Percentiles rank a stretch among this genome's conserved stretches.
Evolutionary conservation across 352 stramenopile genomes (phyloP).

Genomic region (Globisporangium megalacanthum): DNA sequence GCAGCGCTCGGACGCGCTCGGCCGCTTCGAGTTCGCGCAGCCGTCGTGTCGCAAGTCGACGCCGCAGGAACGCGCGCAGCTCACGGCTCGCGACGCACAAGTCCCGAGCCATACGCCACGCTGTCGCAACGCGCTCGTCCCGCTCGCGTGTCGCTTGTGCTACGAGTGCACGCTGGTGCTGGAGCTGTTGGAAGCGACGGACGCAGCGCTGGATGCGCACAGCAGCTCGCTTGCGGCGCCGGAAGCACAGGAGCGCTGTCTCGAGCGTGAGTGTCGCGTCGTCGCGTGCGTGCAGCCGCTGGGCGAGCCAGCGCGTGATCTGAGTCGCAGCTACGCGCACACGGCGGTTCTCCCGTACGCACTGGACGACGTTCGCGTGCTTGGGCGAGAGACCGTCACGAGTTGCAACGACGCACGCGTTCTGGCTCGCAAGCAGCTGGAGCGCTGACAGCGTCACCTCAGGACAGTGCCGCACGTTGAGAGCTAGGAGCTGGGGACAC

Average conservation of each 20-base stretch:
- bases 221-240: constrained; percentile 30
- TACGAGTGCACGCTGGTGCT: constrained; percentile 21
- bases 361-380: constrained; percentile 21
- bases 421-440: constrained; percentile 25
- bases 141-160: constrained; percentile 19
- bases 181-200: constrained; percentile 23
- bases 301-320: constrained; percentile 44
- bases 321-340: constrained; percentile 23
- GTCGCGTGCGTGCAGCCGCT: constrained; percentile 20
- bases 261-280: constrained; percentile 40
- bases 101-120: constrained; percentile 25
- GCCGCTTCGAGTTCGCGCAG: constrained; percentile 30
- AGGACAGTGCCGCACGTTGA: constrained; percentile 60
- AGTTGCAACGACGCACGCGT: constrained; percentile 32
- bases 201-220: constrained; percentile 51
- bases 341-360: constrained; percentile 27
- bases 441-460: constrained; percentile 48
- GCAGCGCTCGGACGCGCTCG: constrained; percentile 23
- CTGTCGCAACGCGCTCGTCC: constrained; percentile 14
- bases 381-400: constrained; percentile 18
- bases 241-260: constrained; percentile 35
- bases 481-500: constrained; percentile 25
- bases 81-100: constrained; percentile 25
- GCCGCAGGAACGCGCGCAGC: constrained; percentile 27
- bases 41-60: constrained; percentile 27